phyloP scores from a whole-genome alignment of 2,329 filamentous ascomycete species.

The Cladophialophora chaetospira region DNA sequence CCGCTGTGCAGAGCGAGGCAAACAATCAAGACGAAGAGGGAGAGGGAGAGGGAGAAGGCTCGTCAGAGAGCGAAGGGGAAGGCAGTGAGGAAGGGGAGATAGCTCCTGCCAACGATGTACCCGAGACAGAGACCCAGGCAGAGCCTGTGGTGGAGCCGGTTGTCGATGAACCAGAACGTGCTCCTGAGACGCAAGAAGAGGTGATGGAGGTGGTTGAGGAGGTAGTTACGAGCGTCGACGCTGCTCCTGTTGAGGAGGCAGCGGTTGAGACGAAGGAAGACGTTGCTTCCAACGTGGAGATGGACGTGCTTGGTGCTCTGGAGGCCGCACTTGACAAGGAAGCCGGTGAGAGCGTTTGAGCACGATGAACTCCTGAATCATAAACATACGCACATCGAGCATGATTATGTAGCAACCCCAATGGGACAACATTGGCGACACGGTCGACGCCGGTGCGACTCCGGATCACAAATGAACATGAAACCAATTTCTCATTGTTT shows the following conservation, averaged over 20 bases:
- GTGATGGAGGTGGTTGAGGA: background rate
- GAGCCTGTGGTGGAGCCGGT: background rate
- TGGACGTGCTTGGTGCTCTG: conserved; percentile 25
- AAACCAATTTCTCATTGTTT: background rate
- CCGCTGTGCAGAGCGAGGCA: conserved; percentile 6
- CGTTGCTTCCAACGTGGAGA: background rate
- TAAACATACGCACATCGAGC: too few relatives aligned
- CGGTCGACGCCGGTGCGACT: background rate
- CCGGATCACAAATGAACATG: background rate
- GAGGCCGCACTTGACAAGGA: conserved; percentile 24
- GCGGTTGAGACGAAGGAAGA: background rate
- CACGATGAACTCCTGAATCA: background rate
- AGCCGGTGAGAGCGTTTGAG: background rate
- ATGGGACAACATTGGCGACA: background rate
- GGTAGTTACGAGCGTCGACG: too few relatives aligned
- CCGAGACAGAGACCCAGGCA: background rate
- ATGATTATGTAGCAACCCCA: too few relatives aligned
- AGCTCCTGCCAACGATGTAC: conserved; percentile 10
- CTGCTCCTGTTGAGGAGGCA: background rate
- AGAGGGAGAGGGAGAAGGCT: too few relatives aligned
- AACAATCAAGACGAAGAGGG: conserved; percentile 15
- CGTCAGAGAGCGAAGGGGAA: conserved; percentile 33
- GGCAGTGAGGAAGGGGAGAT: conserved; percentile 35
- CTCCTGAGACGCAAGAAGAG: conserved; percentile 1
- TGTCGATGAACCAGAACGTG: background rate